Evolutionary conservation across 2,329 filamentous ascomycete genomes (phyloP).

Genomic region (Neofusicoccum laricinum): DNA sequence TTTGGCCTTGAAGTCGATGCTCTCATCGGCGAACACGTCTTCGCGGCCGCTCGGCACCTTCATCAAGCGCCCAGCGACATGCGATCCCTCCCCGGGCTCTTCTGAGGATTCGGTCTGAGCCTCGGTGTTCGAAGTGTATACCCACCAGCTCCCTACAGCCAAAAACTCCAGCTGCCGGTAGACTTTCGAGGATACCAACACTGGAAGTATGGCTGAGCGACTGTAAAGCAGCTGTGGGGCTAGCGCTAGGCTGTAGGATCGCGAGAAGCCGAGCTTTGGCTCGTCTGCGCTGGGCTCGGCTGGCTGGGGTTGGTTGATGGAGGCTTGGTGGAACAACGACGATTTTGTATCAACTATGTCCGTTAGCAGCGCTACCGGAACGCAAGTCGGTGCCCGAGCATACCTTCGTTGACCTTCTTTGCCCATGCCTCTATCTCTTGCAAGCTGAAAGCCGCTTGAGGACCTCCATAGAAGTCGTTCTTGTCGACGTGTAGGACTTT

Average conservation of each 20-base stretch:
- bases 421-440: slow-evolving; percentile 78
- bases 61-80: slow-evolving; percentile 42
- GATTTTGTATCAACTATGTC: neutral
- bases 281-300: slow-evolving; percentile 17
- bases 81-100: neutral
- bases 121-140: slow-evolving; percentile 48
- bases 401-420: slow-evolving; percentile 40
- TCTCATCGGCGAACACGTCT: slow-evolving; percentile 79
- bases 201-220: slow-evolving; percentile 71
- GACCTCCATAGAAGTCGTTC: slow-evolving; percentile 83
- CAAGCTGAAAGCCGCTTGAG: slow-evolving; percentile 81
- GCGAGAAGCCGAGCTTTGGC: slow-evolving; percentile 57
- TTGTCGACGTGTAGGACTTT: slow-evolving; percentile 86
- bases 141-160: slow-evolving; percentile 89
- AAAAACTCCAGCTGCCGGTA: slow-evolving; percentile 91
- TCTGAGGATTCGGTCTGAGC: slow-evolving; percentile 27
- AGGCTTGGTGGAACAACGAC: slow-evolving; percentile 23
- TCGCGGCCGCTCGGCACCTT: slow-evolving; percentile 87
- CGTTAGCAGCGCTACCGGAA: neutral
- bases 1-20: slow-evolving; percentile 77
- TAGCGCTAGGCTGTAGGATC: slow-evolving; percentile 78
- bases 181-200: slow-evolving; percentile 83
- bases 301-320: slow-evolving; percentile 27
- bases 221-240: slow-evolving; percentile 86
- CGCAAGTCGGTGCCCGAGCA: neutral